Conservation (phyloP, 2,329 filamentous ascomycete genomes). For the Pseudocercospora fijiensis region DNA sequence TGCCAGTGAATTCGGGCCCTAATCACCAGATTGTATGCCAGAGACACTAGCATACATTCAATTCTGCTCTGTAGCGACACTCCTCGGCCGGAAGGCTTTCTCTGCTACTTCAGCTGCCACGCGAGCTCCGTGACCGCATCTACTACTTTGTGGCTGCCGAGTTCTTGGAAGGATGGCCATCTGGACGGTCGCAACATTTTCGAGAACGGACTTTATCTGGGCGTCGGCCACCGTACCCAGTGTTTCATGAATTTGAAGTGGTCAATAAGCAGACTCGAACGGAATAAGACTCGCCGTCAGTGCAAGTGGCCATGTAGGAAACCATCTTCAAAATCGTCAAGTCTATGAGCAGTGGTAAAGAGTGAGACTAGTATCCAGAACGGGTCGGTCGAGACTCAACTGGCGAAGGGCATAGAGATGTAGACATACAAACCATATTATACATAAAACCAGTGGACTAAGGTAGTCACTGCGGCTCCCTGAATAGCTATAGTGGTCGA, state of each 20-base stretch:
- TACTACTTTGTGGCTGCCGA: constrained; percentile 10
- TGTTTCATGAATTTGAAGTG: not conserved
- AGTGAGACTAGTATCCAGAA: too few relatives aligned
- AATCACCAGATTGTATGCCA: not conserved
- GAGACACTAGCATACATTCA: too few relatives aligned
- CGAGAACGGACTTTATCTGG: not conserved
- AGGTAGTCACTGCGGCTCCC: too few relatives aligned
- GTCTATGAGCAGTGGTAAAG: too few relatives aligned
- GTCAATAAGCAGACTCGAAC: not conserved
- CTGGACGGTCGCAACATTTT: not conserved
- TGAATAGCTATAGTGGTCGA: too few relatives aligned
- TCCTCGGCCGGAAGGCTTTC: not conserved
- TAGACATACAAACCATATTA: too few relatives aligned
- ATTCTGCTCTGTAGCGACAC: not conserved
- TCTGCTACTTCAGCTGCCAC: constrained; percentile 5
- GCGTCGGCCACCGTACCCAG: not conserved
- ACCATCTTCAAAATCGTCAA: too few relatives aligned
- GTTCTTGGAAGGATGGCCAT: not conserved
- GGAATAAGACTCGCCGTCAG: too few relatives aligned
- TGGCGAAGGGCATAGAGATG: too few relatives aligned
- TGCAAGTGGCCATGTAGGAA: too few relatives aligned
- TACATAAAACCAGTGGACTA: too few relatives aligned
- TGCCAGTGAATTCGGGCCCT: constrained; percentile 19
- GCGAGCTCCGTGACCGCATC: constrained; percentile 15
- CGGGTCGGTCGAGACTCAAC: too few relatives aligned